Evolutionary conservation across 768 basidiomycete genomes (phyloP), one percentile per base, ranked within the genome.

Genomic region (Roridomyces roridus): DNA sequence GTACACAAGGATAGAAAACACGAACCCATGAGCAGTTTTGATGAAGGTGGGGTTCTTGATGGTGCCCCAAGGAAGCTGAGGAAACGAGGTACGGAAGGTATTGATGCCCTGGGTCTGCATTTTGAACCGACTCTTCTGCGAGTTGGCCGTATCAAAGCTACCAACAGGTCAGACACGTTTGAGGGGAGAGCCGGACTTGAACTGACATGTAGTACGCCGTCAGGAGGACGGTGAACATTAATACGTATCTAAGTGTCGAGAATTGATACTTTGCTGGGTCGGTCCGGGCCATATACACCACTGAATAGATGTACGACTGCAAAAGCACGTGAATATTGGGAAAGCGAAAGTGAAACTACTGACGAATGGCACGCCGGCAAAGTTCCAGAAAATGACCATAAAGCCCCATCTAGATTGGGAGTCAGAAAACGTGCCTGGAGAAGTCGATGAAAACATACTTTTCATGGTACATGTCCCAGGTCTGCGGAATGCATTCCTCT

Each of bases 391-490:
- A 69, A 97, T 97, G 62, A 98, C 89, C 85, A 98, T 89, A 81
- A 96, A 98, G 26, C 96, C 92, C 92, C 92, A 93, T 67, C 84
- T 86, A 11, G 23, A 15, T 11, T 11, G 31, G 31, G 5, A 42
- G 6, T 47, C 55, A 37, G 60, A 18, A 21, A 20, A 24, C 48
- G 44, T 26, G 31, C 10, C 25, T 12, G n/a, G 42, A 6, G 31
- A 17, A 14, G 26, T 26, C 31, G 15, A 10, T 39, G 10, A 59
- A 24, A 6, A 63, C 80, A 59, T 75, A 90, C 83, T 99, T 99
- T 70, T 99, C 96, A 66, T 96, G 93, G 79, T 88, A 97, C 94
- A 99, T 99, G 67, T 98, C 97, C 96, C 97, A 98, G 2, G 94
- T 96, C 72, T 96, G 93, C 6, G 94, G 93, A 59, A 96, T 94